These are phyloP conservation scores for Bothriochloa decipiens DNA, from an alignment of 176 grass and related monocot species.

Conservation along the genomic window DNA sequence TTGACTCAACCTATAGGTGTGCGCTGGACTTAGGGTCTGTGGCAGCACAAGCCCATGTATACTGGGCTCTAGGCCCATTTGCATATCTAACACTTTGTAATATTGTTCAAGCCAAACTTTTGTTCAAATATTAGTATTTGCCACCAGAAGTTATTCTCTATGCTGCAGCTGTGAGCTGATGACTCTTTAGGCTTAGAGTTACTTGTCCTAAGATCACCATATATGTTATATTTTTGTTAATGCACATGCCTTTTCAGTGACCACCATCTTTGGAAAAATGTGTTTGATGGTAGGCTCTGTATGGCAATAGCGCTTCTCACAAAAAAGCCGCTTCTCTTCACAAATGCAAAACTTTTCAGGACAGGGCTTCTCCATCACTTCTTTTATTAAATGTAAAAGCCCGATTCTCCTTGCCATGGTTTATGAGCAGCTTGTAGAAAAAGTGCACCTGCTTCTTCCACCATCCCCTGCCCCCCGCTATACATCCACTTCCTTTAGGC, in stretches of 20 bases:
- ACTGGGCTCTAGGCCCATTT: background rate
- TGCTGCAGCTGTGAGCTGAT: conserved; percentile 9
- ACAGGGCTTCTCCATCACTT: background rate
- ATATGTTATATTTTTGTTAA: conserved; percentile 11
- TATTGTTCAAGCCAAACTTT: background rate
- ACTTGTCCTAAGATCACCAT: background rate
- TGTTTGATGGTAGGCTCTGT: background rate
- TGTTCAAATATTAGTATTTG: conserved; percentile 18
- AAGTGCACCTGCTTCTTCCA: background rate
- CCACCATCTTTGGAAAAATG: background rate
- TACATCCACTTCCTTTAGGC: background rate
- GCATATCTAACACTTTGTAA: background rate
- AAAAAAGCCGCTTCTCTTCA: background rate
- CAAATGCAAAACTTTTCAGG: background rate
- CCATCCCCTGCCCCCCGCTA: background rate
- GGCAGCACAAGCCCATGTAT: background rate
- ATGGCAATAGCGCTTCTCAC: background rate
- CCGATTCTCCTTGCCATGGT: background rate
- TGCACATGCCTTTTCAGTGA: conserved; percentile 19
- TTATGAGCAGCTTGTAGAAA: background rate
- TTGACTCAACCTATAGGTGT: background rate
- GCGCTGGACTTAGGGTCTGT: background rate
- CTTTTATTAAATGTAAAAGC: background rate
- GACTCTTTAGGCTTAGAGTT: conserved; percentile 5
- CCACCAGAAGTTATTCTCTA: conserved; percentile 22